These are phyloP conservation scores for Xylaria grammica DNA, from an alignment of 495 filamentous ascomycete species.

Conservation along the genomic window DNA sequence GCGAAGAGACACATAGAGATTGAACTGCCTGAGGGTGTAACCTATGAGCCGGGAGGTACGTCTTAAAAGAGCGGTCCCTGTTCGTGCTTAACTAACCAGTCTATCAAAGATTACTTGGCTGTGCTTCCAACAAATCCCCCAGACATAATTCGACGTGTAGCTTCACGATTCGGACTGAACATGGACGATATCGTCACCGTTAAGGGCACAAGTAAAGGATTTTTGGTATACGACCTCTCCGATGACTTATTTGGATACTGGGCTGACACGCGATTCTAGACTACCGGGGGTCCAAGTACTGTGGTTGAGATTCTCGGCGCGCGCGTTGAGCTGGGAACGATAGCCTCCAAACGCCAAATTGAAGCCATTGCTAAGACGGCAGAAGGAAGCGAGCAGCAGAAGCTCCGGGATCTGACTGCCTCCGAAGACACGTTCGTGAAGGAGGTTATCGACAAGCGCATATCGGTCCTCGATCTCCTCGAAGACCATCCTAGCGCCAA, in stretches of 20 bases:
- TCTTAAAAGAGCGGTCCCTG: background rate
- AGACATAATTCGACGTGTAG: constrained; percentile 52
- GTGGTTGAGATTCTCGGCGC: constrained; percentile 61
- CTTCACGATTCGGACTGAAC: constrained; percentile 47
- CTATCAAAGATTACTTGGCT: constrained; percentile 62
- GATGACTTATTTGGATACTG: background rate
- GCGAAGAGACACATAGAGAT: constrained; percentile 66
- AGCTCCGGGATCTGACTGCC: constrained; percentile 23
- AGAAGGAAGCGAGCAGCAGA: constrained; percentile 23
- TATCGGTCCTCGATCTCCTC: constrained; percentile 66
- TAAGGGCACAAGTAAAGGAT: constrained; percentile 33
- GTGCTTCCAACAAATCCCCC: constrained; percentile 66
- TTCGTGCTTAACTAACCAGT: background rate
- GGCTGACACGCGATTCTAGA: constrained; percentile 21
- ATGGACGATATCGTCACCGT: constrained; percentile 51
- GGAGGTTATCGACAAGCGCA: constrained; percentile 48
- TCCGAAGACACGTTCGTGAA: constrained; percentile 29
- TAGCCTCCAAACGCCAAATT: constrained; percentile 54
- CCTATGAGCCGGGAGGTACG: constrained; percentile 60
- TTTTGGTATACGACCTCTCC: constrained; percentile 26
- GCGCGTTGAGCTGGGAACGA: constrained; percentile 70
- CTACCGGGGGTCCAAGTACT: constrained; percentile 43
- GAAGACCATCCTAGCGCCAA: constrained; percentile 48
- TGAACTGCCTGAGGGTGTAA: constrained; percentile 62
- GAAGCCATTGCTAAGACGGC: constrained; percentile 30